Conservation (phyloP, 164 flowering plant species). For the Macadamia integrifolia region DNA sequence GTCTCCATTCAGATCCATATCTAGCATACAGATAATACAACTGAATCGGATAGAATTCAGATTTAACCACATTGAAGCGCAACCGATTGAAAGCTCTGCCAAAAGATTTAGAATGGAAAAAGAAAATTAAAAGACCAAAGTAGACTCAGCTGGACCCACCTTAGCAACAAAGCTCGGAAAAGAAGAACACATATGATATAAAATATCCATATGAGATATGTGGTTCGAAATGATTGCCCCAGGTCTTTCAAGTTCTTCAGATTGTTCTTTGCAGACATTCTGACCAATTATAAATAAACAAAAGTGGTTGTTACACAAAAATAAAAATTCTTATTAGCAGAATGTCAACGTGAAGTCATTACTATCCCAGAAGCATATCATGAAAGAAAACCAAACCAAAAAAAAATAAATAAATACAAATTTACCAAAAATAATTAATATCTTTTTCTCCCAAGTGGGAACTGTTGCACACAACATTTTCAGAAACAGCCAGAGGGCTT, state of each 20-base stretch:
- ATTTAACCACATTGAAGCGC: no score
- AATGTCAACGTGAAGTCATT: not conserved
- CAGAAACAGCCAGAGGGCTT: no score
- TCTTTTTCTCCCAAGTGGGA: no score
- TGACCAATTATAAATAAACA: slow-evolving; percentile 17
- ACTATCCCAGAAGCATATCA: not conserved
- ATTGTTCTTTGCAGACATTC: slow-evolving; percentile 36
- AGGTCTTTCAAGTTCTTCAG: slow-evolving; percentile 56
- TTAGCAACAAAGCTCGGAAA: slow-evolving; percentile 98
- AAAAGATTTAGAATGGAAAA: no score
- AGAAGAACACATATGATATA: slow-evolving; percentile 87
- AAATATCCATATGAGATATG: slow-evolving; percentile 77
- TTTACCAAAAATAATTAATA: no score
- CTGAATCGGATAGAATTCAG: no score
- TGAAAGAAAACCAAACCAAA: no score
- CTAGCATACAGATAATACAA: no score
- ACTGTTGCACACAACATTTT: no score
- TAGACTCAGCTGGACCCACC: slow-evolving; percentile 28
- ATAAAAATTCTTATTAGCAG: not conserved
- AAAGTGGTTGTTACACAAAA: not conserved
- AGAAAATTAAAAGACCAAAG: not conserved
- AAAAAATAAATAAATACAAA: no score
- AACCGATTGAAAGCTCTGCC: no score
- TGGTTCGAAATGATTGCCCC: slow-evolving; percentile 87
- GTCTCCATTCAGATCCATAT: no score